Conservation (phyloP, 306 rosid genomes). For the Inga oerstediana region DNA sequence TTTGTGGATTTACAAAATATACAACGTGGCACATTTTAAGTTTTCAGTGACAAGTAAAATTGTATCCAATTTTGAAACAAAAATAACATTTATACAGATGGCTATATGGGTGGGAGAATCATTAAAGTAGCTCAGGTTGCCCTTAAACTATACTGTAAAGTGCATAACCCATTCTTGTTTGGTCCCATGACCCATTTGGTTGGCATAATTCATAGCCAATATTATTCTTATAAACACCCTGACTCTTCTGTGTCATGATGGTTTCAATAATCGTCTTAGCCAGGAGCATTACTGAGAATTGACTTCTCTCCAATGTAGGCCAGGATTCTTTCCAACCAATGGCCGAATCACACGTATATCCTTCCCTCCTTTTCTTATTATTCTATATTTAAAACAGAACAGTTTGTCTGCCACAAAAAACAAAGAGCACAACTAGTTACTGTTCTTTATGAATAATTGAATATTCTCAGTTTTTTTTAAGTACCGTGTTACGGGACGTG, state of each 20-base stretch:
- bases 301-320: slow-evolving; percentile 21
- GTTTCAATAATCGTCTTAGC: slow-evolving; percentile 32
- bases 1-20: not conserved
- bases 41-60: not conserved
- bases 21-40: not conserved
- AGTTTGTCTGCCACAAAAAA: not conserved
- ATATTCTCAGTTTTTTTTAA: not conserved
- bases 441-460: not conserved
- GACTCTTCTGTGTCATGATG: slow-evolving; percentile 28
- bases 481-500: not conserved
- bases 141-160: not conserved
- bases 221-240: slow-evolving; percentile 27
- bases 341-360: not conserved
- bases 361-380: not conserved
- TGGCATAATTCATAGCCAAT: slow-evolving; percentile 35
- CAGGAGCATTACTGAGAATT: slow-evolving; percentile 22
- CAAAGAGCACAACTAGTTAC: not conserved
- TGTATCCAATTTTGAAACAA: not conserved
- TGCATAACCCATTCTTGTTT: slow-evolving; percentile 19
- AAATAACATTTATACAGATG: not conserved
- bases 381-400: not conserved
- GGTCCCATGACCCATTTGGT: slow-evolving; percentile 31
- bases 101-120: slow-evolving; percentile 15
- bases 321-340: slow-evolving; percentile 20
- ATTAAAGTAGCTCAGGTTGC: slow-evolving; percentile 14